Conservation (phyloP, 1,139 yeast species). For the Kodamaea sp. region DNA sequence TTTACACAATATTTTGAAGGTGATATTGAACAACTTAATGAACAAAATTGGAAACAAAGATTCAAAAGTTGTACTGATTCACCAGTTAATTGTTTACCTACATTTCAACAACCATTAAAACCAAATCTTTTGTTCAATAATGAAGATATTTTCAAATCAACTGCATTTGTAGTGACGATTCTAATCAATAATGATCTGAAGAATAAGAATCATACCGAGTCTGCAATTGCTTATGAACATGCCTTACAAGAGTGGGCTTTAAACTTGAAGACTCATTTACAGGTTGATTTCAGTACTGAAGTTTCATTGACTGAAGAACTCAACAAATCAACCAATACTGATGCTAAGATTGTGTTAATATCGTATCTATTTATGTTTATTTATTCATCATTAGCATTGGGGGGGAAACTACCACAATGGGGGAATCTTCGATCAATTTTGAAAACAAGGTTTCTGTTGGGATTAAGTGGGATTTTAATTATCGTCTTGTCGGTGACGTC, state of each 20-base stretch:
- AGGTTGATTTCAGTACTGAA: slow-evolving; percentile 76
- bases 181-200: slow-evolving; percentile 49
- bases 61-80: slow-evolving; percentile 62
- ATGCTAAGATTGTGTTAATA: slow-evolving; percentile 60
- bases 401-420: slow-evolving; percentile 44
- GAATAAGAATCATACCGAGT: slow-evolving; percentile 32
- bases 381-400: slow-evolving; percentile 81
- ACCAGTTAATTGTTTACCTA: slow-evolving; percentile 87
- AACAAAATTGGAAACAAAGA: slow-evolving; percentile 50
- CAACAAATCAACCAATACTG: slow-evolving; percentile 77
- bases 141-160: slow-evolving; percentile 52
- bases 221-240: slow-evolving; percentile 64
- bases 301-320: slow-evolving; percentile 80
- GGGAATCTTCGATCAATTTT: slow-evolving; percentile 33
- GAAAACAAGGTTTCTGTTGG: slow-evolving; percentile 68
- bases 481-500: slow-evolving; percentile 77
- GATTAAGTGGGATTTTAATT: slow-evolving; percentile 75
- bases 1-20: slow-evolving; percentile 86
- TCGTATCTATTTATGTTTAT: slow-evolving; percentile 88
- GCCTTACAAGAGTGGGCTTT: slow-evolving; percentile 54
- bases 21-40: slow-evolving; percentile 47
- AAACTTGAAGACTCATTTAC: slow-evolving; percentile 49
- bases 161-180: slow-evolving; percentile 74
- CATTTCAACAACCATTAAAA: slow-evolving; percentile 86
- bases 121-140: slow-evolving; percentile 59